Evolutionary conservation across 192 early-diverging fungal genomes (phyloP).

Genomic region (Chytriomyces sp.): DNA sequence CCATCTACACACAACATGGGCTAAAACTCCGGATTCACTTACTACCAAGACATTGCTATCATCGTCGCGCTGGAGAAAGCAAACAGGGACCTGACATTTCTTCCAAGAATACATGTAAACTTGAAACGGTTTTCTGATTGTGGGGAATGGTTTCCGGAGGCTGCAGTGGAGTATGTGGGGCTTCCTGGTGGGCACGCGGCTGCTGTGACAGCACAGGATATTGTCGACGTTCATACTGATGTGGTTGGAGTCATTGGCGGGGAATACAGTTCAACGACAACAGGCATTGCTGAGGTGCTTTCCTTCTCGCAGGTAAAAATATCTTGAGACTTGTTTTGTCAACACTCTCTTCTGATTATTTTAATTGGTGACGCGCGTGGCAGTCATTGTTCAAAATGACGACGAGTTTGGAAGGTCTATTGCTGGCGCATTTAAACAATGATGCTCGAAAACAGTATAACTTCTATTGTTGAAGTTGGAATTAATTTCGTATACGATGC

Average conservation of each 20-base stretch:
- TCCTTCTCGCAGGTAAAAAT: background rate
- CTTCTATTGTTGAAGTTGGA: background rate
- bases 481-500: background rate
- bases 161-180: background rate
- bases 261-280: conserved; percentile 14
- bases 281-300: background rate
- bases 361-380: background rate
- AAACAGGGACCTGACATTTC: background rate
- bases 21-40: background rate
- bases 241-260: conserved; percentile 18
- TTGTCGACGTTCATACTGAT: background rate
- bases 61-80: background rate
- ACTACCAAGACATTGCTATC: conserved; percentile 3
- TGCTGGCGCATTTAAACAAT: no score
- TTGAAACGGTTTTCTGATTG: conserved; percentile 23
- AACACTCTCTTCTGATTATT: no score
- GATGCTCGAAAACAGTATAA: background rate
- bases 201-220: conserved; percentile 1
- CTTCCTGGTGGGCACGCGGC: conserved; percentile 10
- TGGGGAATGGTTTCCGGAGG: background rate
- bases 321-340: no score
- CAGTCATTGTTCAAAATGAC: conserved; percentile 7
- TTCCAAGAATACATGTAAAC: background rate
- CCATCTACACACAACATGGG: background rate
- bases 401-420: background rate